Evolutionary conservation across 345 rosid genomes (phyloP), one percentile per base, ranked within the genome.

Genomic region (Citrus medica): DNA sequence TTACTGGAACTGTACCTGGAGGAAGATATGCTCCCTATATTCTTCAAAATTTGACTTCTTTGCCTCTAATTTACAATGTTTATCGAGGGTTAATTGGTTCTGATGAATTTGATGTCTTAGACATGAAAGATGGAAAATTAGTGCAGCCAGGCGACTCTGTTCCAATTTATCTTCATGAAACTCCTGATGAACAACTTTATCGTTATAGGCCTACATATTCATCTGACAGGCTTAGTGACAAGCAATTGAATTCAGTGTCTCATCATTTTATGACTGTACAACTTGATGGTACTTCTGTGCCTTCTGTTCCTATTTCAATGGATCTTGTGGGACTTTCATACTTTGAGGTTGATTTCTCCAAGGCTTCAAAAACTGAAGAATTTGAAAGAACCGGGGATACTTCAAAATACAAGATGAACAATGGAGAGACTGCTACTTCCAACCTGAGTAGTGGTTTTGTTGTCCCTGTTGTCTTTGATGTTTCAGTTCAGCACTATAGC

Each of bases 401-500:
- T 58, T 66, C 85, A 48, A 87, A 83, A 10, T 70, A 77, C 73
- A 73, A 78, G 69, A 37, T 56, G 69, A 79, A 79, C 70, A 72
- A 71, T 72, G 88, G 84, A 78, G 90, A 86, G 76, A 81, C 78
- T 76, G 83, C 38, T 82, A 85, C 75, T 74, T 27, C 79, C 73
- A 76, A 64, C 80, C 73, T 78, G 4, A 81, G 79, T 32, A 82
- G 76, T 80, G 94, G 97, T 82, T 93, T 87, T 88, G 84, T 91
- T 77, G 90, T 90, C 69, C 98, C 98, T 67, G 98, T 95, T 80
- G 92, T 95, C 76, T 91, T 84, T 82, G 98, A 95, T 88, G 98
- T 95, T 84, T 93, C 97, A 51, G 79, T 92, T 79, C 90, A 89
- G 84, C 97, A 86, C 68, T 90, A 90, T 81, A 92, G 92, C 92